These are phyloP conservation scores for Balakata baccata DNA, from an alignment of 345 rosid genomes.

Conservation along the genomic window DNA sequence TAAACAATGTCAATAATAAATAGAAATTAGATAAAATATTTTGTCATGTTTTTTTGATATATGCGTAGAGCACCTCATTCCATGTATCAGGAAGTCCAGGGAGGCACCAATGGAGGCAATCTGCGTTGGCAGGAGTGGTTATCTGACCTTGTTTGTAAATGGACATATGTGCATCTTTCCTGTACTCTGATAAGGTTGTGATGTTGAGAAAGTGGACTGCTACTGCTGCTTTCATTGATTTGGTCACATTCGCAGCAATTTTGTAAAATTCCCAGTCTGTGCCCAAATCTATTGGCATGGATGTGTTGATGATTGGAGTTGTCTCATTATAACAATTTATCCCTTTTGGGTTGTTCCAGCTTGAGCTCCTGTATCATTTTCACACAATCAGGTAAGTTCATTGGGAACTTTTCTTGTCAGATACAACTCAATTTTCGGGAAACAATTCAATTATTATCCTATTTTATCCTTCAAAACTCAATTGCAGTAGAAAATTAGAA, in stretches of 20 bases:
- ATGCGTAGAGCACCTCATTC: slow-evolving; percentile 27
- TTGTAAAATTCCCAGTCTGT: slow-evolving; percentile 4
- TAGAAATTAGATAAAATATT: too few species aligned
- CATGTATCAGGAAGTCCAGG: slow-evolving; percentile 29
- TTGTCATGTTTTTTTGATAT: not conserved
- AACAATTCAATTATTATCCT: too few species aligned
- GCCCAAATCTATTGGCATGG: slow-evolving; percentile 3
- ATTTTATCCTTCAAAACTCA: too few species aligned
- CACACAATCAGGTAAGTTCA: not conserved
- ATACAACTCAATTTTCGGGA: not conserved
- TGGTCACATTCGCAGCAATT: slow-evolving; percentile 4
- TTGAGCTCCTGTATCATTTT: slow-evolving; percentile 16
- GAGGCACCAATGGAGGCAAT: slow-evolving; percentile 28
- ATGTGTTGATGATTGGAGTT: slow-evolving; percentile 2
- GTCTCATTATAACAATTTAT: slow-evolving; percentile 19
- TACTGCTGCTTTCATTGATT: slow-evolving; percentile 16
- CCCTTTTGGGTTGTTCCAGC: slow-evolving; percentile 15
- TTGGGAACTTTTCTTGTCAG: not conserved
- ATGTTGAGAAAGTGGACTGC: slow-evolving; percentile 19
- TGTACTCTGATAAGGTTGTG: slow-evolving; percentile 24
- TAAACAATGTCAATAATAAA: too few species aligned
- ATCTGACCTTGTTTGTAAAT: slow-evolving; percentile 6
- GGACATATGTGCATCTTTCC: slow-evolving; percentile 28
- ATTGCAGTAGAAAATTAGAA: too few species aligned
- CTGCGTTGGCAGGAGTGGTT: slow-evolving; percentile 6